Evolutionary conservation across 2,329 filamentous ascomycete genomes (phyloP), one percentile per base, ranked within the genome.

Genomic region (Alternaria panax): DNA sequence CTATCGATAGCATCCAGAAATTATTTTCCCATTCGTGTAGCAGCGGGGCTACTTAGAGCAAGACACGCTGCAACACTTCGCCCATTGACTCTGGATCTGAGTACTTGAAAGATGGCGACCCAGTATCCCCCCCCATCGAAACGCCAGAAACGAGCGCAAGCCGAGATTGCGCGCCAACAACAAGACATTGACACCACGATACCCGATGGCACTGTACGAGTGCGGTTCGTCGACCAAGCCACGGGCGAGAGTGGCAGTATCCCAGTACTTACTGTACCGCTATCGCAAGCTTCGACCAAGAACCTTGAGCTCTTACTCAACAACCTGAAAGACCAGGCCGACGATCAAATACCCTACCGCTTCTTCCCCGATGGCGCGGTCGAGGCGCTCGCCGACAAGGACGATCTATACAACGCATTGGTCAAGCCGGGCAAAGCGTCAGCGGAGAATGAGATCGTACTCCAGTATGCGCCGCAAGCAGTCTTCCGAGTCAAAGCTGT

Each of bases 401-500:
- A 80, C 36, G 81, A 83, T 62, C 51, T 82, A 51, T 80, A 82
- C 64, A 75, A 74, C 62, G 68, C 75, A 6, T 48, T 80, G 51
- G 70, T 80, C 2, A 78, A 78, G 57, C 66, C 74, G n/a, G 82
- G 81, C 14, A 79, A 79, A 55, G 76, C 73, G 9, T 79, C 75
- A 2, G 87, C 86, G 25, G 88, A 90, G 81, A 85, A 87, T 62
- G 83, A 85, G 32, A 81, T 90, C 25, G 83, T 84, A 40, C 83
- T 90, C 14, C 85, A 88, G 59, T 89, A 87, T 75, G 86, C 87
- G 36, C 94, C 95, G 0, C 94, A 99, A 78, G 92, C 94, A 22
- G 91, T 98, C 0, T 98, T 97, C 83, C 89, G 90, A 71, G 95
- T 98, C 24, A 93, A 95, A 71, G 91, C 92, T 11, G 93, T 97